phyloP scores from a whole-genome alignment of 2,329 filamentous ascomycete genomes.

The Shiraia bambusicola region DNA sequence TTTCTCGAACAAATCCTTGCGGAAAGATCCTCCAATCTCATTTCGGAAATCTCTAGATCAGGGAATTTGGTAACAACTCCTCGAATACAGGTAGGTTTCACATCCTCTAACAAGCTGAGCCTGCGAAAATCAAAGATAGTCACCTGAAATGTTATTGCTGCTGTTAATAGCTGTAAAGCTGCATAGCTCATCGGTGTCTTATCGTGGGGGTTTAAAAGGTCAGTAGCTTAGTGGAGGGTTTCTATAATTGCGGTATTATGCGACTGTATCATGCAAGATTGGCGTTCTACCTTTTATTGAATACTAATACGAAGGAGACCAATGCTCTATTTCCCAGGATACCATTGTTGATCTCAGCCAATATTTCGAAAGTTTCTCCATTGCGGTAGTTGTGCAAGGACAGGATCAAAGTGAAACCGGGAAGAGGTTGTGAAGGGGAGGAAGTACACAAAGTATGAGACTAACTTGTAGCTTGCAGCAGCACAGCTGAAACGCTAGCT shows the following conservation, averaged over 20 bases:
- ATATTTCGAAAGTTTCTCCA: constrained; percentile 14
- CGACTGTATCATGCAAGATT: constrained; percentile 3
- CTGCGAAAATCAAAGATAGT: background rate
- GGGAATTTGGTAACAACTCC: constrained; percentile 1
- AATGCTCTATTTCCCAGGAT: no score
- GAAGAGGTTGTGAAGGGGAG: no score
- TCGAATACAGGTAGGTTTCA: constrained; percentile 1
- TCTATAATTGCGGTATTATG: constrained; percentile 6
- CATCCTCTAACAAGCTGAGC: background rate
- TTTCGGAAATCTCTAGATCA: background rate
- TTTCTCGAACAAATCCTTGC: background rate
- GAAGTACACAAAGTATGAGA: no score
- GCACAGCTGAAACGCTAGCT: no score
- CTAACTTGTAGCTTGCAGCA: no score
- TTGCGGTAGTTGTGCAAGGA: no score
- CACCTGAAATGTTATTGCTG: constrained; percentile 3
- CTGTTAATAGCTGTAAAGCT: constrained; percentile 6
- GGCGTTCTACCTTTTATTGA: no score
- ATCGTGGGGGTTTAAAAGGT: constrained; percentile 5
- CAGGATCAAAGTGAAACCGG: no score
- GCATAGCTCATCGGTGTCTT: constrained; percentile 5
- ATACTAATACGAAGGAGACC: no score
- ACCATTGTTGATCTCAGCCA: constrained; percentile 1
- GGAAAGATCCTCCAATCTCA: background rate
- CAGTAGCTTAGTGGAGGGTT: constrained; percentile 5